Evolutionary conservation across 208 protist species (phyloP).

Genomic region (Naegleria lovaniensis): DNA sequence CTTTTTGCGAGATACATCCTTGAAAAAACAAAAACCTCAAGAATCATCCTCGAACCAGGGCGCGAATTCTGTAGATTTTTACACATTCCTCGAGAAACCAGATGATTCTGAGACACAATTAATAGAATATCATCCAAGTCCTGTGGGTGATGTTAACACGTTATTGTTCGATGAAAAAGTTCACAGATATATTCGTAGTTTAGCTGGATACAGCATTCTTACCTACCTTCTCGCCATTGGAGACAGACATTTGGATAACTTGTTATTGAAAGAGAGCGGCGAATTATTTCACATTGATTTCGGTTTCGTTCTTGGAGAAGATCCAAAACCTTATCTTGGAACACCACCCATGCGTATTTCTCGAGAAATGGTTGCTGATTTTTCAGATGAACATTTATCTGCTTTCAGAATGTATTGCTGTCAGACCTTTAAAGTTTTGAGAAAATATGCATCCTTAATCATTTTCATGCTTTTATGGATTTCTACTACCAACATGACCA

Average conservation of each 20-base stretch:
- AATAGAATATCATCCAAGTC: background rate
- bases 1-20: background rate
- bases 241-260: conserved; percentile 65
- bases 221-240: conserved; percentile 68
- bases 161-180: conserved; percentile 38
- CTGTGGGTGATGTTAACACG: background rate
- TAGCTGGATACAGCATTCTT: conserved; percentile 65
- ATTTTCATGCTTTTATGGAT: conserved; percentile 64
- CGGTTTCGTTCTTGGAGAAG: conserved; percentile 68
- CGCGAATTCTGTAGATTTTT: too few species aligned
- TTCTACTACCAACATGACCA: conserved; percentile 42
- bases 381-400: background rate
- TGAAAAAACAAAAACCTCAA: background rate
- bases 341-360: conserved; percentile 63
- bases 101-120: background rate
- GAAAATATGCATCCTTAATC: conserved; percentile 60
- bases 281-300: conserved; percentile 54
- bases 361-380: conserved; percentile 25
- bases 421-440: conserved; percentile 62
- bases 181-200: conserved; percentile 58
- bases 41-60: background rate
- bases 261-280: conserved; percentile 39
- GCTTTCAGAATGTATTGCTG: conserved; percentile 44
- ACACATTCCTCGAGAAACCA: background rate
- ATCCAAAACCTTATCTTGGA: conserved; percentile 59